These are phyloP conservation scores for Arthrobotrys conoides DNA, from an alignment of 2,329 filamentous ascomycete species.

Conservation along the genomic window DNA sequence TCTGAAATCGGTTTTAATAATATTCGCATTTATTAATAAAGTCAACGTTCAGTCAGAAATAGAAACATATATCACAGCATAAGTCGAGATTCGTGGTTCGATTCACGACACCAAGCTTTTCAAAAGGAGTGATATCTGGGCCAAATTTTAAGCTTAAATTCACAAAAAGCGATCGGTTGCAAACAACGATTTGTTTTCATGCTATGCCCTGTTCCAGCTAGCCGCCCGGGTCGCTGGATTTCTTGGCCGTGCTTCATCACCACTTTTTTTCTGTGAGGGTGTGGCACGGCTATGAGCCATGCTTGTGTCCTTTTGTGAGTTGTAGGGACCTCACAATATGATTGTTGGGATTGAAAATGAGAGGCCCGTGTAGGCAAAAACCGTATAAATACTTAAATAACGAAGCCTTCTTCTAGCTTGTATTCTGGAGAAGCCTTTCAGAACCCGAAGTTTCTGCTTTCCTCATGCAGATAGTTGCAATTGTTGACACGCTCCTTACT, in stretches of 20 bases:
- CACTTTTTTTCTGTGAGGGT: not conserved
- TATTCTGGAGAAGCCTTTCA: not conserved
- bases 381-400: not conserved
- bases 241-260: conserved; percentile 17
- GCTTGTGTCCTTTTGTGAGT: not conserved
- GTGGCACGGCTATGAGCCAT: not conserved
- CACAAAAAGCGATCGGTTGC: not conserved
- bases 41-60: too few species aligned
- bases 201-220: not conserved
- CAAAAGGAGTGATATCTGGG: not conserved
- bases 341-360: not conserved
- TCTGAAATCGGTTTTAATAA: not conserved
- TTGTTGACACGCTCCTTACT: not conserved
- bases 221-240: conserved; percentile 1
- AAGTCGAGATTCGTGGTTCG: not conserved
- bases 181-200: not conserved
- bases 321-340: not conserved
- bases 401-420: not conserved
- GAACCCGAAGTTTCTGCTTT: not conserved
- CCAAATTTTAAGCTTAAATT: not conserved
- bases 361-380: not conserved
- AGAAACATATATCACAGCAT: too few species aligned
- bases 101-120: not conserved
- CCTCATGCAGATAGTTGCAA: not conserved
- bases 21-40: too few species aligned